These are phyloP conservation scores for Agaricus subrufescens DNA, from an alignment of 768 basidiomycete species.

Conservation along the genomic window DNA sequence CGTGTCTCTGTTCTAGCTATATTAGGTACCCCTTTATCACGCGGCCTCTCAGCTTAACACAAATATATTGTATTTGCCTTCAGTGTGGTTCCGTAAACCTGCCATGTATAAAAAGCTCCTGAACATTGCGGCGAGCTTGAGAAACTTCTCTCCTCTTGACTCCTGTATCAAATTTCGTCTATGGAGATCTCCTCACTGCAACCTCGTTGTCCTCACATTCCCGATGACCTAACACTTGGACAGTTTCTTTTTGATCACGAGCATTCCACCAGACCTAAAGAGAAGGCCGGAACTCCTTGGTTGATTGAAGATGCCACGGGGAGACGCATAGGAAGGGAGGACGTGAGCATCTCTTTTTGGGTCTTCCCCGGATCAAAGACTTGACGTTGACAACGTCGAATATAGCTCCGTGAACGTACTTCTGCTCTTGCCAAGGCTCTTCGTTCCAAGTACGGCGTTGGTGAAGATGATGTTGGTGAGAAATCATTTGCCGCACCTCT, in stretches of 20 bases:
- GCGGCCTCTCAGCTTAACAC: no score
- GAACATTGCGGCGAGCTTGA: background rate
- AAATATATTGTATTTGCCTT: no score
- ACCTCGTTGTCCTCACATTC: slow-evolving; percentile 34
- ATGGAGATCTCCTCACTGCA: slow-evolving; percentile 27
- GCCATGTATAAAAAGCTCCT: background rate
- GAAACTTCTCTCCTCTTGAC: background rate
- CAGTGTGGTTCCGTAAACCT: no score
- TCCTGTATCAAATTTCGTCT: background rate
- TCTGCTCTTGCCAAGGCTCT: slow-evolving; percentile 45
- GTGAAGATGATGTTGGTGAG: slow-evolving; percentile 53
- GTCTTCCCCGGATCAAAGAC: background rate
- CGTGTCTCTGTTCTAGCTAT: background rate
- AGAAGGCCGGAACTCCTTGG: slow-evolving; percentile 31
- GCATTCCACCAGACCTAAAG: slow-evolving; percentile 37
- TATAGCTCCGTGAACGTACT: slow-evolving; percentile 44
- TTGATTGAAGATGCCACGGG: slow-evolving; percentile 49
- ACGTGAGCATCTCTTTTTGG: slow-evolving; percentile 25
- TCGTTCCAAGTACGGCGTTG: slow-evolving; percentile 34
- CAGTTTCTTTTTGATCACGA: slow-evolving; percentile 48
- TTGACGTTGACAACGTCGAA: background rate
- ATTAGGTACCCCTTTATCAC: no score
- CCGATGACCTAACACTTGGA: slow-evolving; percentile 46
- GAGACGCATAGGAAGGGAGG: slow-evolving; percentile 28
- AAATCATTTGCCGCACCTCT: background rate